These are phyloP conservation scores for Globisporangium cylindrosporum DNA, from an alignment of 352 stramenopile genomes.

Conservation along the genomic window DNA sequence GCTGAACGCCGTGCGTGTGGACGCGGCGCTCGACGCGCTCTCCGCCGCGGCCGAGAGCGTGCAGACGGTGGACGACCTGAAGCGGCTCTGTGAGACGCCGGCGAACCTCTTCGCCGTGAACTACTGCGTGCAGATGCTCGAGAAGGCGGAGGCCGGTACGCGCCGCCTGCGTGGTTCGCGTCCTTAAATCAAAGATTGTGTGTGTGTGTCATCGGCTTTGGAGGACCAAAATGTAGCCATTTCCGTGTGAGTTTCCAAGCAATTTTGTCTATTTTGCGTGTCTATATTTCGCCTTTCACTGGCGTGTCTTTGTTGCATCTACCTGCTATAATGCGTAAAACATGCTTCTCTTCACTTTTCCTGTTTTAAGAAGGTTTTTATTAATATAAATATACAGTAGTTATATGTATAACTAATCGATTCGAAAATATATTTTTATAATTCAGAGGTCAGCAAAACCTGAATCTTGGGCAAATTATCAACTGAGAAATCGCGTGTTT, in stretches of 20 bases:
- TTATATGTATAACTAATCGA: background rate
- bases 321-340: background rate
- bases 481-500: slow-evolving; percentile 5
- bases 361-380: background rate
- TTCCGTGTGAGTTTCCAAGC: background rate
- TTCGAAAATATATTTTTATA: background rate
- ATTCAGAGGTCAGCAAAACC: background rate
- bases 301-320: background rate
- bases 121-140: background rate
- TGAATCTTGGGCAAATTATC: background rate
- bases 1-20: slow-evolving; percentile 1
- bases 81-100: background rate
- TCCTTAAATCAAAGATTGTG: background rate
- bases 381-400: background rate
- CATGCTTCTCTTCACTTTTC: background rate
- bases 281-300: background rate
- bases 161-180: background rate
- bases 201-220: background rate
- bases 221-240: slow-evolving; percentile 3
- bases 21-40: background rate
- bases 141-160: background rate
- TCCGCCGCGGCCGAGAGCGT: background rate
- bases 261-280: slow-evolving; percentile 3
- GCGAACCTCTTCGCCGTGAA: slow-evolving; percentile 4
- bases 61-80: background rate